Conservation (phyloP, 1,284 basidiomycete species). For the Rhodotorula glutinis region DNA sequence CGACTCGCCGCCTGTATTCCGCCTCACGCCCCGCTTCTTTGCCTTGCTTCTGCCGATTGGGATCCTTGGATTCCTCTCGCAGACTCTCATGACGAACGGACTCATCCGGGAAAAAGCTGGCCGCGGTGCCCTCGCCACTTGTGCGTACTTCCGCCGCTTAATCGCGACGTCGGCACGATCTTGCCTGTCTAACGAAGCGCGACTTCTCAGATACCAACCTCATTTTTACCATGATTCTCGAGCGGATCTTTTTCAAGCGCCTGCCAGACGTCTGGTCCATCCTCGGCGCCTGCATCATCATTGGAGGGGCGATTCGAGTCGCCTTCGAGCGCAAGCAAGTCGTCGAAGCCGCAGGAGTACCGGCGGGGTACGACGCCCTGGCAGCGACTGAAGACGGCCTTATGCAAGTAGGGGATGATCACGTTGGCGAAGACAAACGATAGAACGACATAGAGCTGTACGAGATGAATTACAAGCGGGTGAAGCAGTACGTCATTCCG, state of each 20-base stretch:
- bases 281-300: slow-evolving; percentile 41
- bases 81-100: slow-evolving; percentile 36
- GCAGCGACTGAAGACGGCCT: slow-evolving; percentile 5
- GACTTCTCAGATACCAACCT: slow-evolving; percentile 34
- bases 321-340: slow-evolving; percentile 30
- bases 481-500: too few relatives aligned
- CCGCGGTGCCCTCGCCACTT: slow-evolving; percentile 31
- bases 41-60: slow-evolving; percentile 39
- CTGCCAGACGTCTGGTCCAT: slow-evolving; percentile 39
- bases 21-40: slow-evolving; percentile 36
- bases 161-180: too few relatives aligned
- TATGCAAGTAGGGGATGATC: too few relatives aligned
- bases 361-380: not conserved
- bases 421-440: not conserved
- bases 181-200: too few relatives aligned
- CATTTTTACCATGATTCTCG: slow-evolving; percentile 39
- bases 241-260: slow-evolving; percentile 38
- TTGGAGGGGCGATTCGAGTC: slow-evolving; percentile 40
- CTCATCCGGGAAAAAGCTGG: slow-evolving; percentile 36
- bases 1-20: slow-evolving; percentile 32
- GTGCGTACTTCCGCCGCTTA: slow-evolving; percentile 17
- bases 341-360: not conserved
- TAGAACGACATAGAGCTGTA: not conserved
- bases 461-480: too few relatives aligned
- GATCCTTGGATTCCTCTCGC: slow-evolving; percentile 41